phyloP scores from a whole-genome alignment of 192 early-diverging fungal genomes.

The Dimargaris cristalligena region DNA sequence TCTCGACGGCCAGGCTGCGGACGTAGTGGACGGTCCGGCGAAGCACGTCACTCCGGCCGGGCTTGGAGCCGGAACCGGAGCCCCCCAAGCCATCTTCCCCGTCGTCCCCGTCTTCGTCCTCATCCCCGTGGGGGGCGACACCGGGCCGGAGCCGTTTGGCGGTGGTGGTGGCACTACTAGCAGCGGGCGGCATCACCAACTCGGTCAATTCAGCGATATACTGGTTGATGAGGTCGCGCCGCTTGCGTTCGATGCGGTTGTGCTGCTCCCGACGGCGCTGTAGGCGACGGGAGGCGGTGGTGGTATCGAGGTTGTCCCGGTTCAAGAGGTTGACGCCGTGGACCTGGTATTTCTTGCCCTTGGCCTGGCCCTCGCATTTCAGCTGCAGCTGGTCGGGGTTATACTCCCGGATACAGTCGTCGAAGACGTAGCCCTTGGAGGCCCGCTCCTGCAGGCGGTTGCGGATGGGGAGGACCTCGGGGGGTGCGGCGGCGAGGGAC shows the following conservation, averaged over 20 bases:
- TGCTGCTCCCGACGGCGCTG: slow-evolving; percentile 6
- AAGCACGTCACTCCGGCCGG: slow-evolving; percentile 6
- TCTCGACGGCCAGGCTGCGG: background rate
- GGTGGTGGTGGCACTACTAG: background rate
- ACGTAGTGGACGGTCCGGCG: background rate
- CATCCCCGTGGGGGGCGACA: background rate
- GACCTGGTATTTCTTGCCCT: slow-evolving; percentile 3
- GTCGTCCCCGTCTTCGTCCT: background rate
- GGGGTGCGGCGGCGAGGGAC: background rate
- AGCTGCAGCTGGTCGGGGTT: slow-evolving; percentile 5
- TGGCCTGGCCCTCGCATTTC: slow-evolving; percentile 8
- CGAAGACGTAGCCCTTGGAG: slow-evolving; percentile 10
- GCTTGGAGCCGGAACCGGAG: background rate
- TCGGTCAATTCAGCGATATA: slow-evolving; percentile 2
- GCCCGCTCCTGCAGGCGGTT: slow-evolving; percentile 7
- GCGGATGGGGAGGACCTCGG: background rate
- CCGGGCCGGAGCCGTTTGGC: background rate
- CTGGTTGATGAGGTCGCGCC: slow-evolving; percentile 5
- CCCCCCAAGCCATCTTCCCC: background rate
- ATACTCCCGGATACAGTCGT: slow-evolving; percentile 5
- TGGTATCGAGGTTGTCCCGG: slow-evolving; percentile 12
- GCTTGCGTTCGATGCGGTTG: slow-evolving; percentile 5
- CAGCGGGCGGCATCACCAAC: background rate
- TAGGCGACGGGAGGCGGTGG: background rate
- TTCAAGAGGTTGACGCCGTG: slow-evolving; percentile 8